Percentiles rank a stretch among this genome's conserved stretches.
Evolutionary conservation across 1,284 basidiomycete genomes (phyloP).

Genomic region (Leccinum subfulvum): DNA sequence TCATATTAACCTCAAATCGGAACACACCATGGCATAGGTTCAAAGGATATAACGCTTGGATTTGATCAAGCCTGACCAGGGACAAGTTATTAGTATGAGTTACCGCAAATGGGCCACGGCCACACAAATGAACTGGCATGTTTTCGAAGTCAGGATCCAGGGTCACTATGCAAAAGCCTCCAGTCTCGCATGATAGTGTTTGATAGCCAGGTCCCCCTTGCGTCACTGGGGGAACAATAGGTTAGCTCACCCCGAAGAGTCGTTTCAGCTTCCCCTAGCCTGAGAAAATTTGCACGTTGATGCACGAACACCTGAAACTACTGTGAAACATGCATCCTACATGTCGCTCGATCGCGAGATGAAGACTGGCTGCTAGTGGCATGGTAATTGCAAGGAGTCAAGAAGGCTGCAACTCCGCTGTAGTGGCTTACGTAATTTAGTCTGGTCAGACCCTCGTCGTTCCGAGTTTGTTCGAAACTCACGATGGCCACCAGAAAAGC

Average conservation of each 20-base stretch:
- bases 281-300: background rate
- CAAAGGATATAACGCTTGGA: background rate
- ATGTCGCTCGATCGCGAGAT: too few relatives aligned
- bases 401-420: background rate
- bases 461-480: conserved; percentile 10
- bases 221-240: background rate
- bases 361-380: too few relatives aligned
- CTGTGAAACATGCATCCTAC: too few relatives aligned
- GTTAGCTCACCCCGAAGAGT: background rate
- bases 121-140: too few relatives aligned
- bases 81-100: too few relatives aligned
- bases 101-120: too few relatives aligned
- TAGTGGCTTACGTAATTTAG: conserved; percentile 20
- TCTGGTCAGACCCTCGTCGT: background rate
- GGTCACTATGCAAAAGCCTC: too few relatives aligned
- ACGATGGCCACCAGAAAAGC: conserved; percentile 69
- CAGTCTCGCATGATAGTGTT: background rate
- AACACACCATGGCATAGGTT: background rate
- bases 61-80: too few relatives aligned
- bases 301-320: background rate
- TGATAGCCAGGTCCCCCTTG: background rate
- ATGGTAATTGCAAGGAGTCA: too few relatives aligned
- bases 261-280: background rate
- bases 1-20: background rate
- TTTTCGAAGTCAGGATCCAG: too few relatives aligned